Conservation (phyloP, 352 stramenopile species). For the Phytophthora sp. region DNA sequence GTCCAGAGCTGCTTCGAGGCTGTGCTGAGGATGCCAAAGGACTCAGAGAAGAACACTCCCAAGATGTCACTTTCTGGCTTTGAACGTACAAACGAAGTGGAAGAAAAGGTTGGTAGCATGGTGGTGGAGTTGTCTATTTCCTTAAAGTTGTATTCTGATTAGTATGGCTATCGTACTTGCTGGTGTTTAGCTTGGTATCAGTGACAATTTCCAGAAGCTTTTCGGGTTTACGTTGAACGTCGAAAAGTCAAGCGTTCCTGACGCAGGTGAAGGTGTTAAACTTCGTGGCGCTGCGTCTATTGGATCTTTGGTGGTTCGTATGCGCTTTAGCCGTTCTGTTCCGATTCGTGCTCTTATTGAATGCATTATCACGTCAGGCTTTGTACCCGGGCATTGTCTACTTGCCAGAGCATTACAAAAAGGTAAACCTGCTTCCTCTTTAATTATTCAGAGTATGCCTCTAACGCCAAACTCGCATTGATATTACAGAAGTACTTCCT, state of each 20-base stretch:
- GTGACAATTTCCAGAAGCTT: conserved; percentile 51
- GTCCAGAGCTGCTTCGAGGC: conserved; percentile 63
- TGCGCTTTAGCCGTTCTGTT: not conserved
- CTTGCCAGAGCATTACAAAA: conserved; percentile 87
- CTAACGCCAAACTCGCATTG: not conserved
- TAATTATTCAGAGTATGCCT: too few relatives aligned
- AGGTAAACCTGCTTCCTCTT: too few relatives aligned
- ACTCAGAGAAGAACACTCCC: conserved; percentile 32
- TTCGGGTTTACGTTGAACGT: conserved; percentile 81
- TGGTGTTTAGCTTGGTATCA: conserved; percentile 39
- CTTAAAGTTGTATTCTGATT: too few relatives aligned
- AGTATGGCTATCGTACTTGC: too few relatives aligned
- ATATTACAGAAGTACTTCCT: conserved; percentile 53
- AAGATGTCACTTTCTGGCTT: conserved; percentile 78
- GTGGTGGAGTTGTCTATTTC: not conserved
- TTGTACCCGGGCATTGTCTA: conserved; percentile 84
- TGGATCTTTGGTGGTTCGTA: conserved; percentile 72
- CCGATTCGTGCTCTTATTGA: not conserved
- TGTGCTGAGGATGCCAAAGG: conserved; percentile 56
- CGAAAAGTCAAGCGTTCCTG: conserved; percentile 62
- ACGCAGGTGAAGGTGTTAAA: conserved; percentile 79
- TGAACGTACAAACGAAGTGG: conserved; percentile 43
- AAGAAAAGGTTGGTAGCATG: conserved; percentile 23
- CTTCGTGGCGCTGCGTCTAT: conserved; percentile 62
- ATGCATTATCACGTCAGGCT: conserved; percentile 36